A percentile compares a stretch with the other conserved stretches of the same genome.
phyloP scores from a whole-genome alignment of 129 eudicot genomes.

The Chrysanthemum lavandulifolium region DNA sequence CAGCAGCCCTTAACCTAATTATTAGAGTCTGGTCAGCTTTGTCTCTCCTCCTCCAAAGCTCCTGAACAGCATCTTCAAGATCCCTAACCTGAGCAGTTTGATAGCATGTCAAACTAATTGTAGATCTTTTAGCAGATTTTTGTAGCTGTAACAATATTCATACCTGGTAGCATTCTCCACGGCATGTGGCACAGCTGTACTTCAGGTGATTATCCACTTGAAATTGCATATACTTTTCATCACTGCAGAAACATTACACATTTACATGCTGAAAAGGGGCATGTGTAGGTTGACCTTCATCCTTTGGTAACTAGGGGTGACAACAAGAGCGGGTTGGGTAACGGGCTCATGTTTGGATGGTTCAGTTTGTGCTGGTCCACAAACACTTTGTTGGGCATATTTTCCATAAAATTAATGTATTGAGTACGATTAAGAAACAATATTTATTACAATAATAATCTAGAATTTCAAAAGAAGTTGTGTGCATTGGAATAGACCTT shows the following conservation, averaged over 20 bases:
- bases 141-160: not conserved
- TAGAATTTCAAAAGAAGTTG: not conserved
- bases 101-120: too few species aligned
- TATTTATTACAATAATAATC: too few species aligned
- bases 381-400: too few species aligned
- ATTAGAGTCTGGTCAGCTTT: conserved; percentile 72
- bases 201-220: conserved; percentile 88
- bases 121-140: not conserved
- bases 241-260: conserved; percentile 50
- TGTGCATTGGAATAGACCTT: too few species aligned
- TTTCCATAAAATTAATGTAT: too few species aligned
- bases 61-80: conserved; percentile 96
- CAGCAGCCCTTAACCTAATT: conserved; percentile 84
- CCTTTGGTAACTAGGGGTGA: not conserved
- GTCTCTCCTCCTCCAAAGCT: conserved; percentile 96
- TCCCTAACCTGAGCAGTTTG: conserved; percentile 53
- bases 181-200: conserved; percentile 89
- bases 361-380: too few species aligned
- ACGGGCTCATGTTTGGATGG: too few species aligned
- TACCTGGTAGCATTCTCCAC: conserved; percentile 95
- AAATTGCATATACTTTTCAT: conserved; percentile 81
- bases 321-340: too few species aligned
- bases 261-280: conserved; percentile 12
- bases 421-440: too few species aligned
- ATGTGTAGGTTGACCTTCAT: not conserved